phyloP scores from a whole-genome alignment of 306 rosid genomes.

The Fragaria nilgerrensis region DNA sequence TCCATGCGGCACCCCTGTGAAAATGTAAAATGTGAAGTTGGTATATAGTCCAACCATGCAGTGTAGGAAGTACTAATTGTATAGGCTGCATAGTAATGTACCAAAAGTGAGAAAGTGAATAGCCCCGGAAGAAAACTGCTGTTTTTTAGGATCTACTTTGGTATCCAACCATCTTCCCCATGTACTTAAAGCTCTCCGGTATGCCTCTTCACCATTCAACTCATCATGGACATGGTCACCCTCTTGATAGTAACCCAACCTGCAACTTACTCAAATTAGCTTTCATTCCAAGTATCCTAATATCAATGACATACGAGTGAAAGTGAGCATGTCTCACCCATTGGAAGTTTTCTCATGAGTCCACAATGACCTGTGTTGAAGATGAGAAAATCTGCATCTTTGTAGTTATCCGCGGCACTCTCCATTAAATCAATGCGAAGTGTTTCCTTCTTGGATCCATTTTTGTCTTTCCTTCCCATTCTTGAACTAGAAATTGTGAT shows the following conservation, averaged over 20 bases:
- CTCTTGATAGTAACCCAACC: constrained; percentile 30
- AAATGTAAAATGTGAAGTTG: background rate
- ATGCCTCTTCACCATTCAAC: constrained; percentile 21
- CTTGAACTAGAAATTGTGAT: constrained; percentile 31
- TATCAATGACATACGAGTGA: background rate
- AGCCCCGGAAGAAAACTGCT: constrained; percentile 26
- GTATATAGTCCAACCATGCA: background rate
- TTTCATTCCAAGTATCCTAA: background rate
- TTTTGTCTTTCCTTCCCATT: constrained; percentile 16
- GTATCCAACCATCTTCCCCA: constrained; percentile 30
- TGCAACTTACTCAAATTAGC: constrained; percentile 9
- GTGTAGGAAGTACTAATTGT: background rate
- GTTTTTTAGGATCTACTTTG: constrained; percentile 18
- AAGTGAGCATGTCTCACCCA: constrained; percentile 15
- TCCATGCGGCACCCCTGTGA: constrained; percentile 21
- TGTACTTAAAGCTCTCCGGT: constrained; percentile 17
- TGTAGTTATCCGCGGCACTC: constrained; percentile 8
- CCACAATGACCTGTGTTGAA: constrained; percentile 36
- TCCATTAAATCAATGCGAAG: constrained; percentile 31
- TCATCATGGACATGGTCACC: constrained; percentile 23
- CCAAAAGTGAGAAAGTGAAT: constrained; percentile 32
- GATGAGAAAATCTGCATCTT: constrained; percentile 27
- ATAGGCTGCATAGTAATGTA: background rate
- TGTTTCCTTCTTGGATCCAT: constrained; percentile 27
- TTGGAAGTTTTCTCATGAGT: constrained; percentile 34